Percentiles rank a stretch among this genome's conserved stretches.
Conservation (phyloP, 768 basidiomycete species). For the Amylocystis lapponica region DNA sequence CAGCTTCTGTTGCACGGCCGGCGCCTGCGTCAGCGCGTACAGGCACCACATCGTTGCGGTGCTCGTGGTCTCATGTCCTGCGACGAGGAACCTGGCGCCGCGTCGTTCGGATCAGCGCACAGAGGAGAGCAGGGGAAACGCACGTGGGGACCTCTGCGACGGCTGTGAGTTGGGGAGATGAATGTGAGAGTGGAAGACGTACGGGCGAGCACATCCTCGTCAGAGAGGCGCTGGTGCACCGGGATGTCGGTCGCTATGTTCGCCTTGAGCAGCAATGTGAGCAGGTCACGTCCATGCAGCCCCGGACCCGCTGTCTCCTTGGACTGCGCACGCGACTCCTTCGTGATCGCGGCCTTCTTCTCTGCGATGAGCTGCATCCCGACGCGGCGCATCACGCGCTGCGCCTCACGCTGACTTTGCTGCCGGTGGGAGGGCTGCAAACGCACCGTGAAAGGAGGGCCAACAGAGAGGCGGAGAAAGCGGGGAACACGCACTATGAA, state of each 20-base stretch:
- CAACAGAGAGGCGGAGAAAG: background rate
- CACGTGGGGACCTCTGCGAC: conserved; percentile 20
- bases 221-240: conserved; percentile 48
- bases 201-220: conserved; percentile 58
- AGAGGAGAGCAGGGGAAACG: background rate
- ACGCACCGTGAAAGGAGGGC: background rate
- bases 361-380: conserved; percentile 24
- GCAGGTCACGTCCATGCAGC: conserved; percentile 43
- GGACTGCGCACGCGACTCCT: conserved; percentile 21
- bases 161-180: background rate
- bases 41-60: conserved; percentile 31
- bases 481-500: conserved; percentile 9
- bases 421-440: background rate
- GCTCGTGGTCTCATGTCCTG: conserved; percentile 39
- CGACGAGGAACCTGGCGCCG: conserved; percentile 22
- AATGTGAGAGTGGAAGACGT: conserved; percentile 17
- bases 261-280: conserved; percentile 55
- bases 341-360: conserved; percentile 29
- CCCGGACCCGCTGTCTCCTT: conserved; percentile 28
- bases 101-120: background rate
- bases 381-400: conserved; percentile 21
- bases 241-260: conserved; percentile 60
- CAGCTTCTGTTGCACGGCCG: conserved; percentile 31
- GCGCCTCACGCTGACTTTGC: conserved; percentile 3
- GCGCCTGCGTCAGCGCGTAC: conserved; percentile 32